Base-by-base conservation (phyloP, 1,284 basidiomycete species). In the Cryptococcus amylolentus region DNA sequence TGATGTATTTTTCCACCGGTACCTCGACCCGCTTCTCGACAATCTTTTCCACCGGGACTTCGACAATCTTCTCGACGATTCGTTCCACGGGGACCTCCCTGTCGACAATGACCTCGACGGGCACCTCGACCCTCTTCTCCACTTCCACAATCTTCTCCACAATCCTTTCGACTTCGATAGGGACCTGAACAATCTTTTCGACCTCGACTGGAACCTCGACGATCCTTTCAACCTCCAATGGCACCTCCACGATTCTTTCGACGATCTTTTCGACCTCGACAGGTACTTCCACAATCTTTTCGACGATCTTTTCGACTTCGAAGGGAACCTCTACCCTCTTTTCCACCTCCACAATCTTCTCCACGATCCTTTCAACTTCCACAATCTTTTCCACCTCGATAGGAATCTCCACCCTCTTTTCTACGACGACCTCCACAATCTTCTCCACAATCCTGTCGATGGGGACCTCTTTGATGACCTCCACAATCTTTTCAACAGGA, bases 1-100 rank as follows among this genome's bases (percentile, higher is more conserved):
- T 78, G 75, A 53, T 80, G 56, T 80, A 71, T 35, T 71, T 69
- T 44, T 69, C 69, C 27, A 74, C 69, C 14, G 69, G 58, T 45
- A 62, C 56, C 20, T 72, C 73, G 5, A 61, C 65, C 16, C 60
- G 66, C 4, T 68, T 63, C 45, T 72, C 71, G 28, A 75, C 71
- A 40, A 71, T 67, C 52, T 65, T 65, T 56, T 71, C 70, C 26
- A 75, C 69, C 67, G 31, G 68, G 59, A 31, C 62, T 63, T 54
- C 45, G 20, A 46, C 66, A 49, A 60, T 64, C 6, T 68, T 60
- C 48, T 70, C 68, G 37, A 65, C 62, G 5, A 61, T 55, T 43
- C 58, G 58, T 78, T 81, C 61, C 42, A 74, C 62, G 44, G 69
- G 26, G 28, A 31, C 31, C 49, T 70, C 35, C 42, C 12, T 26